A percentile compares a stretch with the other conserved stretches of the same genome.
These are phyloP conservation scores for Piloderma croceum DNA, from an alignment of 768 basidiomycete species.

Conservation along the genomic window DNA sequence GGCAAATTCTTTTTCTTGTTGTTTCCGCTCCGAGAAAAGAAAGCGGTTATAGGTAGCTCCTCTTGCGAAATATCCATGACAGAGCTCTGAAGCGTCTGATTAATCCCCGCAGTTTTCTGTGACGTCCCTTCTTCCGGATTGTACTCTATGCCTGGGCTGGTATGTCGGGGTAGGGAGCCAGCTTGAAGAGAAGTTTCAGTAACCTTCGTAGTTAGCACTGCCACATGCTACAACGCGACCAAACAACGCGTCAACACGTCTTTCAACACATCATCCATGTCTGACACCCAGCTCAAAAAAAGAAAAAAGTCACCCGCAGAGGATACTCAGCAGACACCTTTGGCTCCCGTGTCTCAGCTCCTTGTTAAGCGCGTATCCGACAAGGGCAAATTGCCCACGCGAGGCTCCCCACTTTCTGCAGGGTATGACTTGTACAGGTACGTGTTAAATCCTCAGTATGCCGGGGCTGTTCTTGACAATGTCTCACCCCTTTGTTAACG, in stretches of 20 bases:
- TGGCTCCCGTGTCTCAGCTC: slow-evolving; percentile 44
- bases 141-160: too few species aligned
- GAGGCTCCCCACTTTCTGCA: slow-evolving; percentile 81
- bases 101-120: too few species aligned
- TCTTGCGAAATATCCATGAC: too few species aligned
- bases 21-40: slow-evolving; percentile 10
- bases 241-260: neutral
- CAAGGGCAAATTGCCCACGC: slow-evolving; percentile 78
- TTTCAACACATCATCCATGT: slow-evolving; percentile 8
- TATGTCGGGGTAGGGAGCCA: too few species aligned
- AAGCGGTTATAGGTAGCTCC: slow-evolving; percentile 14
- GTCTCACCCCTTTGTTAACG: slow-evolving; percentile 2
- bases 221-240: neutral
- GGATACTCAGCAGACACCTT: slow-evolving; percentile 21
- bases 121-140: too few species aligned
- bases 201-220: neutral
- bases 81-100: too few species aligned
- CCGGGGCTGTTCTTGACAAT: too few species aligned
- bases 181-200: too few species aligned
- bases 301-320: slow-evolving; percentile 50
- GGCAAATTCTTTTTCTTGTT: slow-evolving; percentile 9
- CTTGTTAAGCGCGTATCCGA: slow-evolving; percentile 82
- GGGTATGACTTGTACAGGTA: slow-evolving; percentile 96
- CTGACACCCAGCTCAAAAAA: slow-evolving; percentile 45
- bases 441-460: slow-evolving; percentile 18